Base-by-base conservation (phyloP, 2,329 filamentous ascomycete genomes). In the Fusarium brachygibbosum region DNA sequence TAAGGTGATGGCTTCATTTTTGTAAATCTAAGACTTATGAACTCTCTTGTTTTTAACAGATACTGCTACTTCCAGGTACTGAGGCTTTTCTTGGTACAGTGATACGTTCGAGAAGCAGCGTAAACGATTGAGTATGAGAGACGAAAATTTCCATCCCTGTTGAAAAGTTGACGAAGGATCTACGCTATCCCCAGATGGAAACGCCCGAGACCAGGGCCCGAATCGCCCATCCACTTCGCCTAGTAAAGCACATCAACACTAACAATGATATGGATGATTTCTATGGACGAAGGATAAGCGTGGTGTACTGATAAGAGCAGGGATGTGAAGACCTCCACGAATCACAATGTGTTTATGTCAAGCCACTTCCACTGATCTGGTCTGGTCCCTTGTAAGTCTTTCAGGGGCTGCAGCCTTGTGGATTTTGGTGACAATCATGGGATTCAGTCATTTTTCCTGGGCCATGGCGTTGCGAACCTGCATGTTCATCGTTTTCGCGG, bases 61-160 rank as follows among this genome's bases (percentile, higher is more conserved):
- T 1, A 16, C 3, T 3, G 6, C 2, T 21, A 17, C 2, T 4
- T 1, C 0, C 9, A 6, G 1, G 21, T 7, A 0, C 10, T 12
- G 2, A 6, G 9, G 0, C 3, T 28, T 4, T 21, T 2, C 10
- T 21, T 6, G 2, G 14, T 13, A 8, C 5, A 6, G 12, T 4
- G 6, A 2, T 4, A 0, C 3, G 4, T 19, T 16, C 5, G 7
- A 6, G 5, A 10, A 29, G 14, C 6, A 9, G 10, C 4, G 5
- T 12, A 40, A 29, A 29, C 13, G 6, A 5, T 28, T 7, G 12
- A 17, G 5, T 12, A 51, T 4, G 2, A 23, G 3, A 6, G 32
- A 28, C 6, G 16, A 13, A 14, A 40, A 21, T 19, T 6, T 17
- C 4, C 11, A 19, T 19, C 13, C 25, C 14, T 23, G 3, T 19